phyloP scores from a whole-genome alignment of 108 stramenopile genomes.

The Fragilaria radians region DNA sequence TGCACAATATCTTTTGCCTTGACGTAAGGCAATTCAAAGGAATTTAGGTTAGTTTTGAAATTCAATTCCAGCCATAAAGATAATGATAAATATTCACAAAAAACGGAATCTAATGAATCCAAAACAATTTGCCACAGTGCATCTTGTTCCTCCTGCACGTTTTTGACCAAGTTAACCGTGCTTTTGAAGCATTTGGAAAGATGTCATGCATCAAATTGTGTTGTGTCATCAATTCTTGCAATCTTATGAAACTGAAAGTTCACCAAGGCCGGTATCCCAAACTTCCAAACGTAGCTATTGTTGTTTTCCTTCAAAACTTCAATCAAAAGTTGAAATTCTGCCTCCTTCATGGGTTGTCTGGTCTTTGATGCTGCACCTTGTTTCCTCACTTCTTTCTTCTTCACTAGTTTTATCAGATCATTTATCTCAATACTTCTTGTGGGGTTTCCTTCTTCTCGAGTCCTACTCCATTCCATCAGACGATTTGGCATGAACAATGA shows the following conservation, averaged over 20 bases:
- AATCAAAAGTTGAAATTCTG: background rate
- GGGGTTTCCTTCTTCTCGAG: constrained; percentile 12
- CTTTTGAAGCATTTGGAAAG: constrained; percentile 2
- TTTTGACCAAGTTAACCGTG: constrained; percentile 13
- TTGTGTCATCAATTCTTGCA: constrained; percentile 11
- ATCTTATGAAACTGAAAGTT: constrained; percentile 11
- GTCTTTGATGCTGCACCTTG: constrained; percentile 13
- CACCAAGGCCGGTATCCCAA: constrained; percentile 7
- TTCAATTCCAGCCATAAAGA: background rate
- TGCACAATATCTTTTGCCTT: background rate
- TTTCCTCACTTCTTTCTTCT: constrained; percentile 11
- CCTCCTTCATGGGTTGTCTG: background rate
- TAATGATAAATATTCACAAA: constrained; percentile 1
- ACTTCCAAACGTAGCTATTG: background rate
- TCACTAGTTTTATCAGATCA: constrained; percentile 8
- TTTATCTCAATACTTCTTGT: constrained; percentile 3
- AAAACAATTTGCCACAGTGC: constrained; percentile 15
- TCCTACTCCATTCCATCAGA: background rate
- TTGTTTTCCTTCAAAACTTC: background rate
- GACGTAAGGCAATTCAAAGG: background rate
- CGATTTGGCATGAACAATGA: constrained; percentile 14
- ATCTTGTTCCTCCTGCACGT: constrained; percentile 18
- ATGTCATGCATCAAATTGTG: constrained; percentile 6
- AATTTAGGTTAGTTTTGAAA: background rate
- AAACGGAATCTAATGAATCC: constrained; percentile 8